Percentiles rank a stretch among this genome's conserved stretches.
Evolutionary conservation across 2,329 filamentous ascomycete genomes (phyloP).

Genomic region (Immersiporthe knoxdaviesiana): DNA sequence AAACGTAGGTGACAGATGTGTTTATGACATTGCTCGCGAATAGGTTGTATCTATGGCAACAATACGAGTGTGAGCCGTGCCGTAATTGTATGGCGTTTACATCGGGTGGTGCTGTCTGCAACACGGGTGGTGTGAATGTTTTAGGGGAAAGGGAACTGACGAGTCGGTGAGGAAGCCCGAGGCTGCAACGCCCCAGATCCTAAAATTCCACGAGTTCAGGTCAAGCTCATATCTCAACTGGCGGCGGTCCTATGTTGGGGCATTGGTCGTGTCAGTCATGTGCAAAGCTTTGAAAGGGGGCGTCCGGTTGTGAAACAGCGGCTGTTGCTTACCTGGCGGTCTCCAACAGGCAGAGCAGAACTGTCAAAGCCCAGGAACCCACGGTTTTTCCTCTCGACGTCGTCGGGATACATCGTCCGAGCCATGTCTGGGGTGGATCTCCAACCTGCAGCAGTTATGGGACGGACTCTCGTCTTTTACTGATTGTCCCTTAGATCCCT

Average conservation of each 20-base stretch:
- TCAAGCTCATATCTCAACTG: slow-evolving; percentile 58
- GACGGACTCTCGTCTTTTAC: background rate
- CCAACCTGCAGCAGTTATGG: background rate
- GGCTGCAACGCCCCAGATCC: slow-evolving; percentile 59
- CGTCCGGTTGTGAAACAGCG: background rate
- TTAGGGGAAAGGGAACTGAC: slow-evolving; percentile 38
- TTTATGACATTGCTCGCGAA: slow-evolving; percentile 59
- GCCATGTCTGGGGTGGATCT: slow-evolving; percentile 30
- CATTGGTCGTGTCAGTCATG: background rate
- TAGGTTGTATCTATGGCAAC: slow-evolving; percentile 55
- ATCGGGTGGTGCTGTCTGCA: background rate
- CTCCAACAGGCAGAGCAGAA: slow-evolving; percentile 53
- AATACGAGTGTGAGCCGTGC: slow-evolving; percentile 1
- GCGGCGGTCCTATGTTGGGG: slow-evolving; percentile 49
- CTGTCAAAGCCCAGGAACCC: slow-evolving; percentile 56
- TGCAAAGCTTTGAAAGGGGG: background rate
- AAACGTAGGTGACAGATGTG: slow-evolving; percentile 56
- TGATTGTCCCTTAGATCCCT: background rate
- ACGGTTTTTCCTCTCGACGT: slow-evolving; percentile 47
- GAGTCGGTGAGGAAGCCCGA: slow-evolving; percentile 59
- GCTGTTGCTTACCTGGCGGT: slow-evolving; percentile 50
- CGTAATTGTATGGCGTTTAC: background rate
- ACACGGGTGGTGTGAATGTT: background rate
- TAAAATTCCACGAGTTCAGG: slow-evolving; percentile 57
- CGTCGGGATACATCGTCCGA: slow-evolving; percentile 39